Evolutionary conservation across 2,329 filamentous ascomycete genomes (phyloP), one percentile per base, ranked within the genome.

Genomic region (Fusarium annulatum): DNA sequence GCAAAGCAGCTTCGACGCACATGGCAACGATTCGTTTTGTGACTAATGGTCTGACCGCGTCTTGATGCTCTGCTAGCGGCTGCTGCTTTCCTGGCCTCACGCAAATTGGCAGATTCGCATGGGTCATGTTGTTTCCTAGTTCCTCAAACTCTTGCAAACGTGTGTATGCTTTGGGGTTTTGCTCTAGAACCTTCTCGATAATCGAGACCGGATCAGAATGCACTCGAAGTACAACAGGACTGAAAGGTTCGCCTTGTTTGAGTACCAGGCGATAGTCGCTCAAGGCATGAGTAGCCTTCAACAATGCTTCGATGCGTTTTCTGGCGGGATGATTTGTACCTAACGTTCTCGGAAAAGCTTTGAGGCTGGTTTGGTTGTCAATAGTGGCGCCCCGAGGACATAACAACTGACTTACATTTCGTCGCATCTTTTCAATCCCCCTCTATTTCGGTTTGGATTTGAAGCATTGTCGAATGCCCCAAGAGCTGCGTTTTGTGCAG

Each of bases 211-310:
- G 93, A 80, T 96, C 94, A 2, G 88, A 84, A 78, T 93, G 93
- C 23, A 94, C 91, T n/a, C 94, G 89, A 28, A 96, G 88, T 49
- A 92, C 90, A 36, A 95, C 92, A 3, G 94, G 94, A 55, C 90
- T 92, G 75, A 96, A 95, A 0, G 93, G 93, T 63, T 95, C 92
- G 52, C 92, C 93, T 76, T 95, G 92, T 72, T 94, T 94, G 18
- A 96, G 86, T 1, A 92, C 93, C 9, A 97, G 86, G 7, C 92
- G 91, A 79, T 96, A 96, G 68, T 92, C 90, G 26, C 92, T 93
- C 53, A 96, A 84, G 4, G 90, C 87, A 81, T 96, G 93, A 0
- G 94, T 95, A 8, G 93, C 92, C 70, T 86, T 87, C 15, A 96
- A 83, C 5, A 97, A 84, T 10, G 92, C 88, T 57, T 91, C 88